phyloP scores from a whole-genome alignment of 768 basidiomycete species.

The Clitopilus passeckerianus region DNA sequence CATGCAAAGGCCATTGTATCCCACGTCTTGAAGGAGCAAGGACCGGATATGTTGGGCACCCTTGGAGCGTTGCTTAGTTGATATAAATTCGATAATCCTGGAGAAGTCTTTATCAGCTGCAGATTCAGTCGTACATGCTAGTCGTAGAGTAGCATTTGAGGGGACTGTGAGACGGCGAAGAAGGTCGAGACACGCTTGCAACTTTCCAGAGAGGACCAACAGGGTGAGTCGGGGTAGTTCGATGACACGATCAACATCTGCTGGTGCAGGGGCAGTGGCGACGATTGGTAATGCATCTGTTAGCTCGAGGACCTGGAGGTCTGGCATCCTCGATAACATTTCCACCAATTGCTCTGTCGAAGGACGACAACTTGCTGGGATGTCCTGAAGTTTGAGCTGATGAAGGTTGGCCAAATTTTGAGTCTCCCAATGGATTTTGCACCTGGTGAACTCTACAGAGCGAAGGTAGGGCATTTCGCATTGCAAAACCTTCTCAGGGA shows the following conservation, averaged over 20 bases:
- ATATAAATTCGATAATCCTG: conserved; percentile 11
- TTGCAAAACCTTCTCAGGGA: conserved; percentile 22
- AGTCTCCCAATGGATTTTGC: conserved; percentile 30
- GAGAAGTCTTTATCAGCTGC: conserved; percentile 13
- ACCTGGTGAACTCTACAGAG: conserved; percentile 26
- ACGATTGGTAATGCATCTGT: conserved; percentile 27
- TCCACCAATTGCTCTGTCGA: conserved; percentile 24
- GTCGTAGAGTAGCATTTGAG: conserved; percentile 7
- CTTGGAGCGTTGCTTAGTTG: conserved; percentile 5
- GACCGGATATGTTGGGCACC: conserved; percentile 6
- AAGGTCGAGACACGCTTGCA: conserved; percentile 18
- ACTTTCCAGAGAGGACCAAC: conserved; percentile 13
- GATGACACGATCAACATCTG: conserved; percentile 11
- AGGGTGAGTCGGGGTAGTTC: conserved; percentile 16
- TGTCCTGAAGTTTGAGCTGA: conserved; percentile 27
- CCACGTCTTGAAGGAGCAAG: conserved; percentile 10
- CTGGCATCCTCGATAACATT: conserved; percentile 27
- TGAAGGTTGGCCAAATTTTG: conserved; percentile 27
- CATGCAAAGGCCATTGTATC: conserved; percentile 8
- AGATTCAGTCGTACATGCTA: conserved; percentile 13
- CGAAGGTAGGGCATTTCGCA: conserved; percentile 28
- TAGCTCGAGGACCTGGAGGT: conserved; percentile 26
- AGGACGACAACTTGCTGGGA: conserved; percentile 19
- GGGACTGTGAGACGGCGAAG: conserved; percentile 19
- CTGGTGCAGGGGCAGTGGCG: conserved; percentile 1